Evolutionary conservation across 164 flowering plant genomes (phyloP).

Genomic region (Berberis thunbergii): DNA sequence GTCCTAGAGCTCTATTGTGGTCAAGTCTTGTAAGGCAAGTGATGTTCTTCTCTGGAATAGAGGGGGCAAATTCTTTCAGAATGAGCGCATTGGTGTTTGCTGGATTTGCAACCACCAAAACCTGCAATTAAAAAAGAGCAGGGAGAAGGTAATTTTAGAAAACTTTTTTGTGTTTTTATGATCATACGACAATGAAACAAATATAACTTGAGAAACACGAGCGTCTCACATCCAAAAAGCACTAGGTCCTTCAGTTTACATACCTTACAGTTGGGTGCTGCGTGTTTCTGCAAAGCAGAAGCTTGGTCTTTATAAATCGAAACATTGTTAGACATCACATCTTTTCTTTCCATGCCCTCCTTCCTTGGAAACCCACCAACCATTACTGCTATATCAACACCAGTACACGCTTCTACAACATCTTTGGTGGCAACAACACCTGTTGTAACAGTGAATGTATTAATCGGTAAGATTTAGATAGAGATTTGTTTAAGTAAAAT

Average conservation of each 20-base stretch:
- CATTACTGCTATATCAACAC: slow-evolving; percentile 67
- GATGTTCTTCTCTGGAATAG: slow-evolving; percentile 78
- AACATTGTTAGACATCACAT: slow-evolving; percentile 74
- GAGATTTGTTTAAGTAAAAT: not conserved
- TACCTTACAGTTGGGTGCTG: slow-evolving; percentile 76
- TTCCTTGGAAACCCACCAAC: slow-evolving; percentile 76
- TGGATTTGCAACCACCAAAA: slow-evolving; percentile 79
- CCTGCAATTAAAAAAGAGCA: slow-evolving; percentile 25
- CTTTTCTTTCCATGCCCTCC: slow-evolving; percentile 90
- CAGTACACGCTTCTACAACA: slow-evolving; percentile 63
- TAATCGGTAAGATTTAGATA: not conserved
- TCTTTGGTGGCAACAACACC: slow-evolving; percentile 77
- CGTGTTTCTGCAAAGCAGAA: slow-evolving; percentile 67
- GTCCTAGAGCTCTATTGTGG: slow-evolving; percentile 84
- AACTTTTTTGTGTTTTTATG: not conserved
- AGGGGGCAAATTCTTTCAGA: slow-evolving; percentile 83
- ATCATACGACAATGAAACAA: not conserved
- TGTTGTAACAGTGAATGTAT: slow-evolving; percentile 13
- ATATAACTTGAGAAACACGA: not conserved
- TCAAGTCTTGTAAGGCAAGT: slow-evolving; percentile 83
- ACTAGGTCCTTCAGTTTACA: not conserved
- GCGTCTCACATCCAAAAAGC: not conserved
- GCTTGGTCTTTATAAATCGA: slow-evolving; percentile 80
- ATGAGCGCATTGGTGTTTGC: slow-evolving; percentile 89
- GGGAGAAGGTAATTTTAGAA: not conserved